Base-by-base conservation (phyloP, 2,329 filamentous ascomycete genomes). In the Hortaea sp. region DNA sequence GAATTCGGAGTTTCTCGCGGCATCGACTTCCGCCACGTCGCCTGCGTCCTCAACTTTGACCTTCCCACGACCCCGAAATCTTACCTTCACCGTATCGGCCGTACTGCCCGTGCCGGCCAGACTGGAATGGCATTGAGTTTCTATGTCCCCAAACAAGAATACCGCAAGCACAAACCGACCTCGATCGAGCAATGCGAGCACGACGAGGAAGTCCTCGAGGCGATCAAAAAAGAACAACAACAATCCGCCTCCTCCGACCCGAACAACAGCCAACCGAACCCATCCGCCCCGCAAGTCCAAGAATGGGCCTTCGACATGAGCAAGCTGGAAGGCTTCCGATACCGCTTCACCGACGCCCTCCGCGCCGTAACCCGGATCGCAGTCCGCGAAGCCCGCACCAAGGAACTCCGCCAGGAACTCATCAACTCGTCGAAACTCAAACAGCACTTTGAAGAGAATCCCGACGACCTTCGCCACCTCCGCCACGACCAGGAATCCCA, bases 101-200 rank as follows among this genome's bases (percentile, higher is more conserved):
- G 92, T 30, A 98, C 92, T 5, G 92, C 88, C 1, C 80, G 92
- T 50, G 92, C 89, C 1, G 90, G 89, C 7, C 87, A 94, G 62
- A 82, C 85, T 1, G 92, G 92, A 49, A 97, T 95, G 77, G 88
- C 92, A 0, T 76, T 98, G n/a, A 95, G 88, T 7, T 95, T 98
- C 65, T 85, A 94, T 43, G 77, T 98, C 3, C 90, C 92, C 6
- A 76, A 80, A 43, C 81, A 87, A 0, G 76, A 83, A 40, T 95
- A 84, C 67, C 80, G 85, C 56, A 95, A 95, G 66, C 90, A 97
- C 70, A 86, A 88, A 60, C 83, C 89, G 1, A 97, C 90, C 0
- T 81, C 78, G 42, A 79, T 90, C 52, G 70, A 81, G 39, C 81
- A 83, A 20, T 77, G 84, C 7, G 84, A 86, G 63, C 76, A 90